Conservation (phyloP, 371 early-diverging fungal genomes). For the Actinomortierella ambigua region DNA sequence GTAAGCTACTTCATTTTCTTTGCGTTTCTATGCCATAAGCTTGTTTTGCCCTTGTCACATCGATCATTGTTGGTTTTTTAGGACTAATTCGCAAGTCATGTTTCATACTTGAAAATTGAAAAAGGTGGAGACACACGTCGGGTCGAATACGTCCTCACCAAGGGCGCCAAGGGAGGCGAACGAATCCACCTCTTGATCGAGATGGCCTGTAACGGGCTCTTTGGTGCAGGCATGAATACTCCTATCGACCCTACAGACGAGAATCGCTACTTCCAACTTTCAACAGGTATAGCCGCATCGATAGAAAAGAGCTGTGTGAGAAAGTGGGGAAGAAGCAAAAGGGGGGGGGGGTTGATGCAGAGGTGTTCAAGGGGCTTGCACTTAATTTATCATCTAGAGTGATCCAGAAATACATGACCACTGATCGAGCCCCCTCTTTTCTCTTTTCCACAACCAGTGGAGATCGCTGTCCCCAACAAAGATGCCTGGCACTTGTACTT, state of each 20-base stretch:
- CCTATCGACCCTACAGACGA: conserved; percentile 75
- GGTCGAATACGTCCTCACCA: conserved; percentile 75
- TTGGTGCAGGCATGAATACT: conserved; percentile 73
- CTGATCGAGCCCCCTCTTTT: too few relatives aligned
- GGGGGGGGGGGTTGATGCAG: too few relatives aligned
- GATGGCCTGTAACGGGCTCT: conserved; percentile 93
- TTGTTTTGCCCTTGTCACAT: too few relatives aligned
- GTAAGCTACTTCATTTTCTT: conserved; percentile 26
- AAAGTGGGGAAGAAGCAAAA: too few relatives aligned
- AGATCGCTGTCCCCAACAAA: conserved; percentile 73
- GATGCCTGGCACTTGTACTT: conserved; percentile 70
- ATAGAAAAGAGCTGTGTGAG: neutral
- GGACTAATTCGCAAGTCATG: neutral
- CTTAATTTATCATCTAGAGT: too few relatives aligned
- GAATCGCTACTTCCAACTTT: conserved; percentile 53
- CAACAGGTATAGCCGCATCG: conserved; percentile 13
- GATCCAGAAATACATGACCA: too few relatives aligned
- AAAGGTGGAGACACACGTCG: conserved; percentile 67
- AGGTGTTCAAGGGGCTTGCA: too few relatives aligned
- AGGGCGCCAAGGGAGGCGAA: conserved; percentile 66
- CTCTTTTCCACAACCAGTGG: conserved; percentile 52
- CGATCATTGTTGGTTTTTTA: too few relatives aligned
- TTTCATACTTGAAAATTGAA: neutral
- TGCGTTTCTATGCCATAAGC: too few relatives aligned
- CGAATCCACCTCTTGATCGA: conserved; percentile 80